Base-by-base conservation (phyloP, 139 green algal species). In the Chlamydomonas eustigma region DNA sequence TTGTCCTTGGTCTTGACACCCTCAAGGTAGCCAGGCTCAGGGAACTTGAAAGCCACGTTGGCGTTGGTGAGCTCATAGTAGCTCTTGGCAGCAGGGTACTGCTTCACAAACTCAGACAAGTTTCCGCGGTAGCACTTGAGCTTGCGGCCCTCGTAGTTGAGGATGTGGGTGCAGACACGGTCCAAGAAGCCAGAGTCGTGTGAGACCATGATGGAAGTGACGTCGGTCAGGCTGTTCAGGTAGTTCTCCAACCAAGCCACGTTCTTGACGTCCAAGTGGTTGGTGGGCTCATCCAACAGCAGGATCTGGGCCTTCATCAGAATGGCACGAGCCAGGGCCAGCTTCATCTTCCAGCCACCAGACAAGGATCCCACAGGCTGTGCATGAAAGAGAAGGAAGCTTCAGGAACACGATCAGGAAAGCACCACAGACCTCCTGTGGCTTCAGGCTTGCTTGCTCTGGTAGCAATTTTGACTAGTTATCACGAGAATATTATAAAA, bases 1-100 rank as follows among this genome's bases (percentile, higher is more conserved):
- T 93, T 92, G 87, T 96, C 91, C 90, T 97, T 97, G 85, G 88
- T 93, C 89, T 96, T 97, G 44, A 97, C 88, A 72, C 94, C 93
- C 87, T 97, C 93, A 69, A 97, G 88, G 90, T 92, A 97, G 90
- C 92, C 92, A 8, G 94, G 93, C 88, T 94, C 88, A 12, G 93
- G 93, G 79, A 97, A 89, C 73, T 85, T 90, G 85, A 93, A 96
- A 34, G 83, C 91, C 50, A 91, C 75, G 30, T 75, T 73, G 30
- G 82, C 76, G 74, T 81, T 68, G 0, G 78, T 77, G 37, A 93
- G 81, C 79, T 92, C 81, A 79, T 96, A 97, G 88, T 97, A 97
- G 74, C 78, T 80, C 73, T 89, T 85, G 25, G 93, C 93, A 86
- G 95, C 92, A 36, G 93, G 93, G 75, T 89, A 86, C 66, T 89